Evolutionary conservation across 352 stramenopile species (phyloP), one percentile per base, ranked within the genome.

Genomic region (Pythium myriotylum): DNA sequence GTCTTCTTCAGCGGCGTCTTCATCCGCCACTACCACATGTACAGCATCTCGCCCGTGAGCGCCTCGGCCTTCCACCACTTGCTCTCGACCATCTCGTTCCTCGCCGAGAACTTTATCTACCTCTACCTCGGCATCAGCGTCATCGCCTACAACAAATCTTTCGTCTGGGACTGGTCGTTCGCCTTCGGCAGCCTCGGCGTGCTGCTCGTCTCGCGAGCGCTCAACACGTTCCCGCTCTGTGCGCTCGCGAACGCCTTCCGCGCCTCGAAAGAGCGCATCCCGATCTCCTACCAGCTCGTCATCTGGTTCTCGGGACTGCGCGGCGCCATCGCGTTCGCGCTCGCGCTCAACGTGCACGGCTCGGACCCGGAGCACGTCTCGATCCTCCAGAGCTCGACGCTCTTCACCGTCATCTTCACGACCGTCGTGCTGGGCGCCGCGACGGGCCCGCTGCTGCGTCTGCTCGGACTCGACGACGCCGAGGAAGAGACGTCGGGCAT

Each of bases 271-370:
- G 53, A 68, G 13, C 64, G 57, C 23, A 91, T 92, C 51, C 76
- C 80, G 0, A 56, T 81, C 26, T 73, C 37, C 33, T 87, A 91
- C 63, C 87, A 89, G 77, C 24, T 88, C 19, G 84, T 93, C 19
- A 92, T 98, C 53, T 98, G 89, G 89, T 98, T 98, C 65, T 89
- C 88, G 3, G 94, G 94, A 13, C 67, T 98, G 20, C 85, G 94
- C 45, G 94, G 94, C 4, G 93, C 94, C 20, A 95, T 98, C 45
- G 91, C 93, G 0, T 98, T 97, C 58, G 90, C 91, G 19, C 79
- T 96, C 35, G 79, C 77, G 24, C 71, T 92, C 12, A 94, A 94
- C 45, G 78, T 90, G 9, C 60, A 67, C 23, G 81, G 41, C 12
- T 45, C 67, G 4, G 62, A 61, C 43, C 12, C 24, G 16, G 35